Conservation (phyloP, 202 grass and related monocot species). For the Eragrostis tef region DNA sequence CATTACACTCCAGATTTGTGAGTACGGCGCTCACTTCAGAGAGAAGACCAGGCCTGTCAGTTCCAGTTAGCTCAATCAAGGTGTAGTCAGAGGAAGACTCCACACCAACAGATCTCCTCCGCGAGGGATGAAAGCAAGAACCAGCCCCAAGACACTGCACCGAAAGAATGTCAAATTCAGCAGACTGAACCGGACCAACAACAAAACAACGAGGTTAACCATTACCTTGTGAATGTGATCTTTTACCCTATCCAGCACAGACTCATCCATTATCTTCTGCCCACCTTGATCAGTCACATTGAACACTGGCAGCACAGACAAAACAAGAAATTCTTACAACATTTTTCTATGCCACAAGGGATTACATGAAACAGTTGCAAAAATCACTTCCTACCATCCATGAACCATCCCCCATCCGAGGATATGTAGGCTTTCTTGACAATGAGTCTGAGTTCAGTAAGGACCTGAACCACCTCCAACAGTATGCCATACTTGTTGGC, state of each 20-base stretch:
- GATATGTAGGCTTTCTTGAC: slow-evolving; percentile 94
- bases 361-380: neutral
- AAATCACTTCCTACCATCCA: slow-evolving; percentile 67
- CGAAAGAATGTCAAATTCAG: slow-evolving; percentile 29
- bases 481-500: slow-evolving; percentile 89
- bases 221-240: slow-evolving; percentile 68
- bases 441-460: slow-evolving; percentile 78
- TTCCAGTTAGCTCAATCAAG: slow-evolving; percentile 84
- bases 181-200: slow-evolving; percentile 30
- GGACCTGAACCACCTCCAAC: slow-evolving; percentile 89
- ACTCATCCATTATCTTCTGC: slow-evolving; percentile 67
- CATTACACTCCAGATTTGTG: slow-evolving; percentile 74
- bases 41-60: slow-evolving; percentile 77
- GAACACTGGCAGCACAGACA: slow-evolving; percentile 62
- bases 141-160: slow-evolving; percentile 63
- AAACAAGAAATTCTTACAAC: neutral
- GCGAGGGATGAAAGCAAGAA: slow-evolving; percentile 60
- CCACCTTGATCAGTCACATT: slow-evolving; percentile 77
- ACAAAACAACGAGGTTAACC: slow-evolving; percentile 1
- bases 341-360: slow-evolving; percentile 31
- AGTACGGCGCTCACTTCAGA: slow-evolving; percentile 90
- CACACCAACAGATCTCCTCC: slow-evolving; percentile 60
- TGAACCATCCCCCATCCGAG: slow-evolving; percentile 91
- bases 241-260: slow-evolving; percentile 51
- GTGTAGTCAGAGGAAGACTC: slow-evolving; percentile 68